Evolutionary conservation across 257 asterid genomes (phyloP).

Genomic region (Solanum paucissectum): DNA sequence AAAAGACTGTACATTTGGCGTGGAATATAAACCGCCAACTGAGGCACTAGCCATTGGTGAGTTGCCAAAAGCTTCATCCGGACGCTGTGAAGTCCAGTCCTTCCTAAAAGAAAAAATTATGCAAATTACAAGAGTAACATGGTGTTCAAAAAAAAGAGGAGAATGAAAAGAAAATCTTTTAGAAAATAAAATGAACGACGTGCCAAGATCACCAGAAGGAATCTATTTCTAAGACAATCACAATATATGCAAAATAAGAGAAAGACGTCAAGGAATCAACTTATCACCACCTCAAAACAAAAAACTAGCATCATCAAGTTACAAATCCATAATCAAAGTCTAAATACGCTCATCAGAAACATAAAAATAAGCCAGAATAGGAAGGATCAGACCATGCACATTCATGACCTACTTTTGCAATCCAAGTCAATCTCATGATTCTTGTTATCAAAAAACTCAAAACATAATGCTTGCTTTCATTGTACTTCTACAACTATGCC

Average conservation of each 20-base stretch:
- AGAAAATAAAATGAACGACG: background rate
- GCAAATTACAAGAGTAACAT: background rate
- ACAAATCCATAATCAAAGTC: background rate
- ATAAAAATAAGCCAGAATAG: background rate
- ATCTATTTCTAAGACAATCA: background rate
- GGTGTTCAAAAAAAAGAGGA: background rate
- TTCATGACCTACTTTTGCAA: background rate
- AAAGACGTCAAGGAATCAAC: background rate
- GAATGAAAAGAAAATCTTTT: background rate
- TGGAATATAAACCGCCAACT: slow-evolving; percentile 69
- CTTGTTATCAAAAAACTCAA: background rate
- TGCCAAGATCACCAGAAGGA: background rate
- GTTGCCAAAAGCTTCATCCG: slow-evolving; percentile 42
- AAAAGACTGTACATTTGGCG: slow-evolving; percentile 72
- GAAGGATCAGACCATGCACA: background rate
- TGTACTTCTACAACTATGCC: background rate
- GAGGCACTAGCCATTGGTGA: slow-evolving; percentile 47
- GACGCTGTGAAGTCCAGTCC: slow-evolving; percentile 40
- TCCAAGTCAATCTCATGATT: background rate
- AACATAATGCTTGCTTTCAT: background rate
- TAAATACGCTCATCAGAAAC: background rate
- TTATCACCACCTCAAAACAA: background rate
- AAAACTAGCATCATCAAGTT: background rate
- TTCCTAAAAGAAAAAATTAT: slow-evolving; percentile 27
- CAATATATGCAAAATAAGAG: background rate